Evolutionary conservation across 768 basidiomycete genomes (phyloP).

Genomic region (Galerina marginata): DNA sequence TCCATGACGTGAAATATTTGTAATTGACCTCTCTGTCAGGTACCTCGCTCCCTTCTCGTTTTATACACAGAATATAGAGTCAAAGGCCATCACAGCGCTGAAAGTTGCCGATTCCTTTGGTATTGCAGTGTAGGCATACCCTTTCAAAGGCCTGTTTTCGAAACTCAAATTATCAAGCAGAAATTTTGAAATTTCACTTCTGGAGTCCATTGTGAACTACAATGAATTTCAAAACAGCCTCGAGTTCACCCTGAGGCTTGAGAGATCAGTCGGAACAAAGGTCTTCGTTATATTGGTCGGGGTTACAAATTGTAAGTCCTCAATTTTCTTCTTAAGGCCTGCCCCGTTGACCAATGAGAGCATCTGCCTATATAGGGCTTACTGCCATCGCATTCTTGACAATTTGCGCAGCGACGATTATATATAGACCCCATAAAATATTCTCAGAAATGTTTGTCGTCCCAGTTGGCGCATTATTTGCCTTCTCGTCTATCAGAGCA

Average conservation of each 20-base stretch:
- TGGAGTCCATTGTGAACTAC: neutral
- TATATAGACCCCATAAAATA: conserved; percentile 16
- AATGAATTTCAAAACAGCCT: neutral
- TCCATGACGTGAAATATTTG: neutral
- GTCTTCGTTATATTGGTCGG: conserved; percentile 19
- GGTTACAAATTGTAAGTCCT: conserved; percentile 21
- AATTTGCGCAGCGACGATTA: conserved; percentile 19
- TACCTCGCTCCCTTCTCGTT: conserved; percentile 4
- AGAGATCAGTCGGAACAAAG: conserved; percentile 21
- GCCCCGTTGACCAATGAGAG: no score
- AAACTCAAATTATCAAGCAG: neutral
- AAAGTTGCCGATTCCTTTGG: neutral
- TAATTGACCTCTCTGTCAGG: neutral
- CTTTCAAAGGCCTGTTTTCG: no score
- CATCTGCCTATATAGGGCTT: conserved; percentile 23
- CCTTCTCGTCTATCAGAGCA: conserved; percentile 24
- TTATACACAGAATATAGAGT: neutral
- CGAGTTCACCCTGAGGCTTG: conserved; percentile 11
- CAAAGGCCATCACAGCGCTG: neutral
- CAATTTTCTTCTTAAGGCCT: no score
- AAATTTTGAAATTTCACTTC: conserved; percentile 7
- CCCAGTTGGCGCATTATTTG: conserved; percentile 27
- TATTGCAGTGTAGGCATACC: conserved; percentile 4
- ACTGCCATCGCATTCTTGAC: conserved; percentile 19
- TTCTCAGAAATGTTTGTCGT: conserved; percentile 29